Conservation (phyloP, 2,329 filamentous ascomycete species). For the Botrytis fabae region DNA sequence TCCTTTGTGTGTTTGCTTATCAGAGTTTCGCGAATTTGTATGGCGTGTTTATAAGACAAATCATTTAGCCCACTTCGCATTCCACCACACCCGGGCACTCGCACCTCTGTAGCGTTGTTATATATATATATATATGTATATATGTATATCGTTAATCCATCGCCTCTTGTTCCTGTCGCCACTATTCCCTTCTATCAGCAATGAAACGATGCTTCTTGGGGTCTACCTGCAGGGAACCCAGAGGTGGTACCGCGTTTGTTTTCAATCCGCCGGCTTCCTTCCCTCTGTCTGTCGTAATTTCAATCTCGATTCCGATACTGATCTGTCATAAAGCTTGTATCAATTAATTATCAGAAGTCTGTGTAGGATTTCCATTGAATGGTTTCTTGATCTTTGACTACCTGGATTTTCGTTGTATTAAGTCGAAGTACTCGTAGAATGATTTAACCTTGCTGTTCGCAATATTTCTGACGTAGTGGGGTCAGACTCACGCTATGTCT, state of each 20-base stretch:
- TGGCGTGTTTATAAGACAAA: neutral
- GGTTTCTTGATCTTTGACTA: neutral
- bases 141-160: neutral
- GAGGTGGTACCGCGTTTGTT: neutral
- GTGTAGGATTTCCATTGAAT: neutral
- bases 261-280: neutral
- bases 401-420: neutral
- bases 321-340: neutral
- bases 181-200: neutral
- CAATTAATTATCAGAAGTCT: neutral
- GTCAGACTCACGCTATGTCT: neutral
- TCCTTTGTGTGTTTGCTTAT: neutral
- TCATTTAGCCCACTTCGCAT: neutral
- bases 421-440: neutral
- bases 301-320: neutral
- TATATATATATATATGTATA: neutral
- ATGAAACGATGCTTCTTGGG: neutral
- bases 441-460: neutral
- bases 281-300: neutral
- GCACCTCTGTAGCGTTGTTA: neutral
- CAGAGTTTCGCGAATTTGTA: neutral
- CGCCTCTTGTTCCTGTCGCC: neutral
- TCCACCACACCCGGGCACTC: neutral
- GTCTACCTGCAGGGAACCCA: neutral
- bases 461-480: neutral